Base-by-base conservation (phyloP, 495 filamentous ascomycete genomes). In the Aspergillus homomorphus region DNA sequence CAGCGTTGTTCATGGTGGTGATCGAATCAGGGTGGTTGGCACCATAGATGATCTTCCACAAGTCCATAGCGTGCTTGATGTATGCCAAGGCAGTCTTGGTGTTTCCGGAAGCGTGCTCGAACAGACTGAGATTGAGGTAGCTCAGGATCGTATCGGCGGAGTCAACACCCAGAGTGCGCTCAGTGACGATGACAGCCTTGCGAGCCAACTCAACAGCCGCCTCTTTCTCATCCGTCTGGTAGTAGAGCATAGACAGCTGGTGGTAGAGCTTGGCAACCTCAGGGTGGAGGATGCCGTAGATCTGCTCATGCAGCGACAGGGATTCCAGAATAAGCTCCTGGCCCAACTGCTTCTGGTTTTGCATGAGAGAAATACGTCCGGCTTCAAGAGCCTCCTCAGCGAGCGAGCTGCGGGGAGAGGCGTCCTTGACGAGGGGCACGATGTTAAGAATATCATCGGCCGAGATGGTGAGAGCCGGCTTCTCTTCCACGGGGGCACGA, bases 41-140 rank as follows among this genome's bases (percentile, higher is more conserved):
- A 45, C 95, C 95, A 68, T 96, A 98, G 69, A 97, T 91, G 69
- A 97, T 82, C 80, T 97, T 96, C 93, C 92, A 97, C 56, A 98
- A 80, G 63, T 94, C 87, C 66, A 99, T 84, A 14, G 95, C 94
- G 66, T 98, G 95, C 68, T 88, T 89, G 61, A 96, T 84, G 71
- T 95, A 96, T 2, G 80, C 77, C 50, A 99, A 76, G 18, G 93
- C 95, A 44, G 81, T 77, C 74, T 87, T 86, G 62, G 91, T 96
- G 68, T 96, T 92, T 54, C 90, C 90, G 49, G 82, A 89, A 53
- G 89, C 89, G 69, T 99, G 95, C 65, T 96, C 88, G 67, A 97
- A 96, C n/a, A 98, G 81, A 62, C 88, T 91, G 49, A 97, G 81
- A 77, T 98, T 99, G 62, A 98, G 88, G 73, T 97, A 99, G 71